phyloP scores from a whole-genome alignment of 352 stramenopile species.

The Bremia lactucae region DNA sequence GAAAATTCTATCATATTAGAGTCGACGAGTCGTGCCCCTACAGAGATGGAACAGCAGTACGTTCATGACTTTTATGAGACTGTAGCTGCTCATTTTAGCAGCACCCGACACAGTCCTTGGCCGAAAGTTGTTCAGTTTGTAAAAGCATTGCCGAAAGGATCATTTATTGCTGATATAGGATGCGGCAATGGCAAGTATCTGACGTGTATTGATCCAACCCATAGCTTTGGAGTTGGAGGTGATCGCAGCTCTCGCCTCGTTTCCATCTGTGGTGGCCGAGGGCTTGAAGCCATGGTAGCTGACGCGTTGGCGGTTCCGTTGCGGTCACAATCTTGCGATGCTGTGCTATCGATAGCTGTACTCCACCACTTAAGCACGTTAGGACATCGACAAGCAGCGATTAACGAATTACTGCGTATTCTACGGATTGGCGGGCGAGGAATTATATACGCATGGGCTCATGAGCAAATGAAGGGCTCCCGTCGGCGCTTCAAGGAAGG shows the following conservation, averaged over 20 bases:
- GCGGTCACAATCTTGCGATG: constrained; percentile 62
- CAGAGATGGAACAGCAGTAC: constrained; percentile 64
- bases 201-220: constrained; percentile 50
- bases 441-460: constrained; percentile 81
- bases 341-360: constrained; percentile 75
- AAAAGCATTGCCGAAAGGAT: constrained; percentile 35
- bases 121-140: constrained; percentile 64
- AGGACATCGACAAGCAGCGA: constrained; percentile 50
- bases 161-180: constrained; percentile 69
- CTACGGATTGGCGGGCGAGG: constrained; percentile 52
- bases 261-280: constrained; percentile 44
- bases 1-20: constrained; percentile 1
- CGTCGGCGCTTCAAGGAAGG: constrained; percentile 58
- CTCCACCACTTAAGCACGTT: constrained; percentile 76
- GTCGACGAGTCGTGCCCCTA: constrained; percentile 27
- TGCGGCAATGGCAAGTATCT: constrained; percentile 87
- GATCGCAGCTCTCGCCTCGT: constrained; percentile 59
- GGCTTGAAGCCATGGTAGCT: constrained; percentile 62
- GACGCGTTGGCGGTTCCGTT: constrained; percentile 69
- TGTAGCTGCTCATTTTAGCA: constrained; percentile 74
- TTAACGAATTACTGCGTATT: constrained; percentile 72
- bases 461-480: constrained; percentile 72
- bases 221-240: constrained; percentile 45
- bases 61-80: constrained; percentile 84
- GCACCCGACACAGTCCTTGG: constrained; percentile 81